Conservation (phyloP, 345 rosid species). For the Linum usitatissimum region DNA sequence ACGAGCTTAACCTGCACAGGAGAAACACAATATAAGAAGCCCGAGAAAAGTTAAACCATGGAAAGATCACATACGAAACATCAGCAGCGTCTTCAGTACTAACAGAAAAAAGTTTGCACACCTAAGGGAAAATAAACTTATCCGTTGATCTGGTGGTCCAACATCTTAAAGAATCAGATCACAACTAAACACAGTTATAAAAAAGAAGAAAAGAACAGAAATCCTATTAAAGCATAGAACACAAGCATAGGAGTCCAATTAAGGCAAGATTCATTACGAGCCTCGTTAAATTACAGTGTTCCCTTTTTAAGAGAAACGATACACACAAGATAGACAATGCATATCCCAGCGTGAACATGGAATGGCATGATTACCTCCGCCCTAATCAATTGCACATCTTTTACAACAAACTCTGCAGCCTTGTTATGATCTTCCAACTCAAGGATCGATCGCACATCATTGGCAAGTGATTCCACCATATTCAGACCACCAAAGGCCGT, state of each 20-base stretch:
- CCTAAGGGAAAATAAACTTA: no score
- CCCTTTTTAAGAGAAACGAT: not conserved
- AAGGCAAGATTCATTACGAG: not conserved
- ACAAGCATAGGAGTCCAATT: no score
- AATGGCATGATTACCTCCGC: slow-evolving; percentile 42
- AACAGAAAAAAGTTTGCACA: no score
- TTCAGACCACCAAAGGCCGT: slow-evolving; percentile 57
- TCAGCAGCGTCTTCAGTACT: no score
- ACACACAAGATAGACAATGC: not conserved
- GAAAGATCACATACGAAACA: not conserved
- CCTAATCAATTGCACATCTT: slow-evolving; percentile 60
- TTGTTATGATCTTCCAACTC: slow-evolving; percentile 56
- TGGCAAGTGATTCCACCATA: slow-evolving; percentile 53
- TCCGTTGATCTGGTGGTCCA: no score
- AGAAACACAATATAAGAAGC: not conserved
- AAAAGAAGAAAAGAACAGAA: no score
- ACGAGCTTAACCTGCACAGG: slow-evolving; percentile 8
- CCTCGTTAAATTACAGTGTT: no score
- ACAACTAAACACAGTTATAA: not conserved
- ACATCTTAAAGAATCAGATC: no score
- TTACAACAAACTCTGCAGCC: slow-evolving; percentile 48
- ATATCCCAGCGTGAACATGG: not conserved
- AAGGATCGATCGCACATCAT: slow-evolving; percentile 46
- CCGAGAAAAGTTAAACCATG: not conserved
- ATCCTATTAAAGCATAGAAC: no score